Evolutionary conservation across 1,284 basidiomycete genomes (phyloP), one percentile per base, ranked within the genome.

Genomic region (Termitomyces sp.): DNA sequence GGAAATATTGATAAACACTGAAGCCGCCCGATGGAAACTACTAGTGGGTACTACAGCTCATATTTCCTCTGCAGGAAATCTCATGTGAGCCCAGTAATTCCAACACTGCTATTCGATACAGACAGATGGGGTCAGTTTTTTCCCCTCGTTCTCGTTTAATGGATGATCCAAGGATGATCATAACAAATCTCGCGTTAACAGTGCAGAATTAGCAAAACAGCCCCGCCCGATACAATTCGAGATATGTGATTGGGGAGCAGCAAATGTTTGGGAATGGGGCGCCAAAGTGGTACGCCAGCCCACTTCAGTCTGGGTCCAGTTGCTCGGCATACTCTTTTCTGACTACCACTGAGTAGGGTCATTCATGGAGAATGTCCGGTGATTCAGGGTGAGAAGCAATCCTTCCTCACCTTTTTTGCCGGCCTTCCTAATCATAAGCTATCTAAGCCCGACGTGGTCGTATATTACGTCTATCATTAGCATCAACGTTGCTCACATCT

Each of bases 281-380:
- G 72, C 75, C 17, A 71, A 74, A 51, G 79, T 80, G 52, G 78
- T 79, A 65, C 64, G 15, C 21, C 12, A 30, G 17, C 31, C 15
- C 36, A 28, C 7, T 44, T 31, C 36, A 38, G 34, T 15, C 15
- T 7, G 15, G 1, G 8, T 46, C 24, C 7, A 7, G 12, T 26
- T 41, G 33, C 4, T 17, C 12, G 45, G 12, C 31, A 21, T 9
- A 19, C n/a, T 24, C 7, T 28, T 38, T 15, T 39, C 12, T 41
- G 24, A 49, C 13, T 21, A 24, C 8, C 13, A n/a, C 17, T 40
- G 12, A 34, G 46, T 34, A 80, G 77, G 79, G 80, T 13, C 80
- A 82, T 61, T 80, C 78, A 0, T 82, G 80, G 80, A 73, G 80
- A 55, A 78, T 82, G 70, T 72, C 76, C 8, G 73, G 74, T 15